Conservation (phyloP, 208 protist genomes). For the Crithidia expoeki region DNA sequence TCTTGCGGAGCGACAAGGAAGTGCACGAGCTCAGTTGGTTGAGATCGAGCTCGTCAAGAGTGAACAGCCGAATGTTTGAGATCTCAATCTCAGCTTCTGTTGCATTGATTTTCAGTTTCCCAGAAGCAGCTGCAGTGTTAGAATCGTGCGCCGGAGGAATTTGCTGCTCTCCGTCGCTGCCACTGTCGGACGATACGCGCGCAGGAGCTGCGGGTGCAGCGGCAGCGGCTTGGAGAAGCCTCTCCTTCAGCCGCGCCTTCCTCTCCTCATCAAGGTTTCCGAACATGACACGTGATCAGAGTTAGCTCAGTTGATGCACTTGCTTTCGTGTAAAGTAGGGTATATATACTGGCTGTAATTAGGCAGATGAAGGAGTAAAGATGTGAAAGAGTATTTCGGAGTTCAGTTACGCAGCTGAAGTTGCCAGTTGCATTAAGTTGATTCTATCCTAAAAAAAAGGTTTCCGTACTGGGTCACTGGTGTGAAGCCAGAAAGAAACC, state of each 20-base stretch:
- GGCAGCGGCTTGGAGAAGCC: constrained; percentile 25
- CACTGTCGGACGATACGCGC: constrained; percentile 23
- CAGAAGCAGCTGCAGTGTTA: constrained; percentile 27
- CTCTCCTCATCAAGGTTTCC: constrained; percentile 34
- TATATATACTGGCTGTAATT: too few relatives aligned
- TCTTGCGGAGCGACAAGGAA: constrained; percentile 82
- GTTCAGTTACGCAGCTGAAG: too few relatives aligned
- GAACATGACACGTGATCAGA: constrained; percentile 17
- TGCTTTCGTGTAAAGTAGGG: too few relatives aligned
- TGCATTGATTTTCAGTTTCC: constrained; percentile 60
- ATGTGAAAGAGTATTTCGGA: too few relatives aligned
- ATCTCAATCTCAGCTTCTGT: constrained; percentile 73
- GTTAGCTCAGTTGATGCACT: neutral
- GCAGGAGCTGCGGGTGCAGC: constrained; percentile 4
- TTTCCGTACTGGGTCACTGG: too few relatives aligned
- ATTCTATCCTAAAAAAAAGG: too few relatives aligned
- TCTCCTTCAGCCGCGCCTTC: constrained; percentile 31
- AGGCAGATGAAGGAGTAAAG: too few relatives aligned
- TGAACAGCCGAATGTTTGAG: constrained; percentile 85
- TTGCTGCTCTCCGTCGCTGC: constrained; percentile 27
- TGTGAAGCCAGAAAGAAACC: too few relatives aligned
- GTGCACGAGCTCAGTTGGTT: constrained; percentile 65
- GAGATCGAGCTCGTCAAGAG: constrained; percentile 83
- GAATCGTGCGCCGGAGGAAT: constrained; percentile 20
- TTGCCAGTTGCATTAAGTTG: too few relatives aligned